A percentile compares a stretch with the other conserved stretches of the same genome.
phyloP scores from a whole-genome alignment of 208 protist genomes.

The Trypanosoma congolense region DNA sequence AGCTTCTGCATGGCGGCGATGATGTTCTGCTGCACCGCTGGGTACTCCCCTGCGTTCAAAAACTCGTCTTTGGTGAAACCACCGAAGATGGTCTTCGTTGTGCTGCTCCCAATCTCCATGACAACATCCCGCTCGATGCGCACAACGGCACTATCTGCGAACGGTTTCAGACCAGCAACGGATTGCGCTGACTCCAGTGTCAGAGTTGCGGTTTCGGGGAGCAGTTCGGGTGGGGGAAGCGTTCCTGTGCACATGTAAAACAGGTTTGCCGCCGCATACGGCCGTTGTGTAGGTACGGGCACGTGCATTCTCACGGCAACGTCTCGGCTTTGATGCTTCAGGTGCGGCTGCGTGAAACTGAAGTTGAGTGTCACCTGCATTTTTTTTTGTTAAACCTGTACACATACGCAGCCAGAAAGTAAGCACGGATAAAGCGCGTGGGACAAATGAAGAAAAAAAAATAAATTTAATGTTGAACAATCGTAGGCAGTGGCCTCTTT shows the following conservation, averaged over 20 bases:
- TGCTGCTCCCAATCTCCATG: slow-evolving; percentile 79
- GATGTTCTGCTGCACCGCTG: slow-evolving; percentile 10
- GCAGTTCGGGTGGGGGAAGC: slow-evolving; percentile 35
- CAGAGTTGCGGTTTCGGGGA: too few species aligned
- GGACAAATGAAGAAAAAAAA: slow-evolving; percentile 12
- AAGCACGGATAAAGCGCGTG: too few species aligned
- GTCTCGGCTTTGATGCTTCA: slow-evolving; percentile 9
- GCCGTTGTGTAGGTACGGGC: slow-evolving; percentile 45
- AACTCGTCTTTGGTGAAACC: slow-evolving; percentile 62
- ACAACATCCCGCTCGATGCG: slow-evolving; percentile 57
- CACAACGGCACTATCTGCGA: slow-evolving; percentile 53
- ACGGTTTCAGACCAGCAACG: slow-evolving; percentile 34
- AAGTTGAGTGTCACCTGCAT: slow-evolving; percentile 67
- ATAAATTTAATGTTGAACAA: too few species aligned
- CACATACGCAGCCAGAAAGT: too few species aligned
- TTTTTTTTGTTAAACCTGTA: not conserved
- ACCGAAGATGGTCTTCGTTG: slow-evolving; percentile 77
- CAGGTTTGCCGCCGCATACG: slow-evolving; percentile 54
- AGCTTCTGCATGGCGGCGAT: slow-evolving; percentile 34
- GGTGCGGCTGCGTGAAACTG: slow-evolving; percentile 46
- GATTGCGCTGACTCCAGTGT: slow-evolving; percentile 3
- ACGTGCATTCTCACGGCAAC: slow-evolving; percentile 39
- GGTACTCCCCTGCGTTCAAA: not conserved
- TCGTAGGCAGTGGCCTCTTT: too few species aligned
- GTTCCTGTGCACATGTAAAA: slow-evolving; percentile 59